Evolutionary conservation across 2,329 filamentous ascomycete species (phyloP), one percentile per base, ranked within the genome.

Genomic region (Achaetomium macrosporum): DNA sequence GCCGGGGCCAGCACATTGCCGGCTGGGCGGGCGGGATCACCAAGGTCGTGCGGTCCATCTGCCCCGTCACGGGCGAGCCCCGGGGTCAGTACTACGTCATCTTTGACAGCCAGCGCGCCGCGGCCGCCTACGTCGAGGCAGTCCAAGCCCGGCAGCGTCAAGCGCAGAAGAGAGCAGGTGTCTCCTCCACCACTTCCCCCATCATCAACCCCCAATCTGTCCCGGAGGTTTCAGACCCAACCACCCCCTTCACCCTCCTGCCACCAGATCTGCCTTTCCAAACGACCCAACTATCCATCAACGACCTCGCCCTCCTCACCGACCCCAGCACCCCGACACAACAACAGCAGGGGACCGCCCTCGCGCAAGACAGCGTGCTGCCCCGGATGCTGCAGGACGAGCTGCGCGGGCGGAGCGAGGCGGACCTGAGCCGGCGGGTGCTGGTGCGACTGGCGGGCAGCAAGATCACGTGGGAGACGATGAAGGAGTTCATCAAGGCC

Each of bases 71-170:
- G 10, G 75, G 88, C 46, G 79, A 81, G 53, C 79, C 82, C 4
- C 68, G 79, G 1, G 83, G 81, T 54, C 76, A 76, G 61, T 91
- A 90, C 70, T 84, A 80, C 68, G 71, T 92, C 51, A 73, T 88
- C 50, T 92, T 91, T 72, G 73, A 78, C 56, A 77, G 73, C 19
- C 64, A 71, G 16, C 69, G 73, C n/a, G 78, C 82, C 12, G 86
- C 87, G 0, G 67, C 9, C 70, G 76, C 6, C 68, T 86, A 15
- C 77, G 81, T 15, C 4, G 19, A 19, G 17, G 25, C 39, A 10
- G 17, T 54, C 40, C 17, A 17, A 66, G 3, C 49, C 66, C 71
- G 53, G 61, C 71, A 5, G 11, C 33, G 11, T 35, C 33, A 35
- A 12, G 15, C 33, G 33, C 11, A 35, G 33, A 9, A 35, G 10